phyloP scores from a whole-genome alignment of 1,139 yeast genomes.

The Kodamaea sp. region DNA sequence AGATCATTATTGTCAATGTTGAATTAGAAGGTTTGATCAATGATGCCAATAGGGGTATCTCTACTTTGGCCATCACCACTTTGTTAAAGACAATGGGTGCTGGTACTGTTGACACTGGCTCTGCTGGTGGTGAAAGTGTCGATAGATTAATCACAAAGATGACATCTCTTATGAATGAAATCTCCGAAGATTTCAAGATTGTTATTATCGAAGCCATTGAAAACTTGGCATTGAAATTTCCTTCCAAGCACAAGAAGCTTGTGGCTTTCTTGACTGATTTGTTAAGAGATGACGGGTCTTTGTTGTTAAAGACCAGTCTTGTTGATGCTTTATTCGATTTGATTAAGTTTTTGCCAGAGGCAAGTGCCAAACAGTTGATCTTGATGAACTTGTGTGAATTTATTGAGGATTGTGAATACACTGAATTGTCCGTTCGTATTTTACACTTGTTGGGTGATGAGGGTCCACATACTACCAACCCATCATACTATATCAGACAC shows the following conservation, averaged over 20 bases:
- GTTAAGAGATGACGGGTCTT: constrained; percentile 89
- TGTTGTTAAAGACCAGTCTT: constrained; percentile 78
- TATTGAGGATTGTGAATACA: constrained; percentile 96
- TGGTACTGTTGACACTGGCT: constrained; percentile 37
- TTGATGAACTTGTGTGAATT: constrained; percentile 91
- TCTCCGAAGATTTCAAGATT: constrained; percentile 92
- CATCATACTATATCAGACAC: constrained; percentile 91
- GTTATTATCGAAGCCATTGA: constrained; percentile 95
- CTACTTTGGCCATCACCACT: constrained; percentile 99
- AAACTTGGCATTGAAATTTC: constrained; percentile 89
- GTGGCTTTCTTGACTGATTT: constrained; percentile 80
- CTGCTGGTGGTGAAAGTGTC: constrained; percentile 62
- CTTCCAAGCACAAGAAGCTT: constrained; percentile 83
- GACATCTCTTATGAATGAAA: constrained; percentile 88
- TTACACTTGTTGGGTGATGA: constrained; percentile 90
- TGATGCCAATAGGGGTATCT: constrained; percentile 86
- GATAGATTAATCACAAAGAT: constrained; percentile 87
- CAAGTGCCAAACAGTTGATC: constrained; percentile 75
- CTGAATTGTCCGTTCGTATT: constrained; percentile 88
- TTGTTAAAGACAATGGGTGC: constrained; percentile 93
- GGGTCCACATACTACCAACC: constrained; percentile 86
- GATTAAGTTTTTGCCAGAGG: constrained; percentile 79
- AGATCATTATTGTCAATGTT: constrained; percentile 65
- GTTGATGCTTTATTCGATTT: constrained; percentile 92
- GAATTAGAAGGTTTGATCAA: constrained; percentile 86